Percentiles rank a stretch among this genome's conserved stretches.
These are phyloP conservation scores for Pseudocercospora crystallina DNA, from an alignment of 2,329 filamentous ascomycete genomes.

Conservation along the genomic window DNA sequence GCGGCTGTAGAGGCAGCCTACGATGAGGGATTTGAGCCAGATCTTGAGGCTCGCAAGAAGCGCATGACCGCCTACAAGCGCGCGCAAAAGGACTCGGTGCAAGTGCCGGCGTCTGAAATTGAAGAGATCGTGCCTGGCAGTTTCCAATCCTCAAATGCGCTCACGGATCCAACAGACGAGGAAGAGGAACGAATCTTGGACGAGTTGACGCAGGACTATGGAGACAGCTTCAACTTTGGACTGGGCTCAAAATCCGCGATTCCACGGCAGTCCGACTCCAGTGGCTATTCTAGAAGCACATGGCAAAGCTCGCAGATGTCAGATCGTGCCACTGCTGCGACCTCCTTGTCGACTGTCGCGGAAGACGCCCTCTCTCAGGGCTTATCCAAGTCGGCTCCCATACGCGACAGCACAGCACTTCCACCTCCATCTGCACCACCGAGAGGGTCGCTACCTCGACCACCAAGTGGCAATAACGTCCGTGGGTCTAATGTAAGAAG, in stretches of 20 bases:
- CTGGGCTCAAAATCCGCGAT: constrained; percentile 65
- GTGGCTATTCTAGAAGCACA: constrained; percentile 71
- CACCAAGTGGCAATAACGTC: constrained; percentile 21
- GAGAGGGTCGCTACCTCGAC: constrained; percentile 23
- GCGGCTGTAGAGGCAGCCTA: constrained; percentile 96
- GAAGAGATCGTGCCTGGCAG: constrained; percentile 23
- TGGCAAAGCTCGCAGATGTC: constrained; percentile 69
- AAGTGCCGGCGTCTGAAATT: constrained; percentile 25
- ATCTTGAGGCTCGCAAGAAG: constrained; percentile 49
- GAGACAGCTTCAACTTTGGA: constrained; percentile 73
- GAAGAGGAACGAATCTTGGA: constrained; percentile 63
- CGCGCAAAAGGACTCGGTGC: constrained; percentile 24
- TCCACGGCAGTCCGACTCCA: constrained; percentile 79
- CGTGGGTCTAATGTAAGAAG: constrained; percentile 49
- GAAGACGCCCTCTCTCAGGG: constrained; percentile 55
- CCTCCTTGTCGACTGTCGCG: constrained; percentile 69
- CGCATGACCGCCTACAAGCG: constrained; percentile 21
- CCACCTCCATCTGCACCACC: constrained; percentile 33
- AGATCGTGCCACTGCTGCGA: constrained; percentile 66
- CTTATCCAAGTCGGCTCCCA: constrained; percentile 31
- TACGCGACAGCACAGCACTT: constrained; percentile 26
- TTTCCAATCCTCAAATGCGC: constrained; percentile 11
- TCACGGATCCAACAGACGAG: constrained; percentile 37
- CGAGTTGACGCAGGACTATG: constrained; percentile 83
- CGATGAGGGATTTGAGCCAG: constrained; percentile 82